Conservation (phyloP, 257 asterid species). For the Nicotiana noctiflora region DNA sequence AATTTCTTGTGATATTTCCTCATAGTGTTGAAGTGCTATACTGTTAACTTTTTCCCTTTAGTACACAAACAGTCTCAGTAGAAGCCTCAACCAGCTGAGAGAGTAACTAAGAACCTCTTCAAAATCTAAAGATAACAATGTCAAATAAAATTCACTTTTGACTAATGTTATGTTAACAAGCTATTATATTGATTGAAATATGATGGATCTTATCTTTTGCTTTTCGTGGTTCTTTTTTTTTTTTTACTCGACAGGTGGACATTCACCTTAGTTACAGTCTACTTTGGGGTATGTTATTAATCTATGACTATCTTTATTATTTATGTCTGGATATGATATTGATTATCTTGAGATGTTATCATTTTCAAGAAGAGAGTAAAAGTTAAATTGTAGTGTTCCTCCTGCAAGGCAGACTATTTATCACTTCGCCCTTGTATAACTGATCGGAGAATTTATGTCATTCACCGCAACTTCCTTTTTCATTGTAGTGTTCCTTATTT, state of each 20-base stretch:
- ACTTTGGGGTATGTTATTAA: conserved; percentile 71
- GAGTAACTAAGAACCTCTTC: neutral
- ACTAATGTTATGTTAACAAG: neutral
- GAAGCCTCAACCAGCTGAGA: neutral
- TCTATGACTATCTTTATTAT: conserved; percentile 11
- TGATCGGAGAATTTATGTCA: neutral
- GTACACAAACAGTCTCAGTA: neutral
- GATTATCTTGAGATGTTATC: too few relatives aligned
- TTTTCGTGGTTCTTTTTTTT: conserved; percentile 14
- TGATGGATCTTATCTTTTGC: neutral
- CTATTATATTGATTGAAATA: neutral
- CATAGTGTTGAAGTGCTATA: neutral
- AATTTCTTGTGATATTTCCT: neutral
- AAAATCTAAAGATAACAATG: neutral
- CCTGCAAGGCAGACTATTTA: neutral
- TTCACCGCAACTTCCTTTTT: neutral
- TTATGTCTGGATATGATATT: neutral
- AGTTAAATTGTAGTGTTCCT: too few relatives aligned
- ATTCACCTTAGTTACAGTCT: conserved; percentile 59
- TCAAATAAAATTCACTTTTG: neutral
- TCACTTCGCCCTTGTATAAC: neutral
- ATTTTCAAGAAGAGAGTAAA: too few relatives aligned
- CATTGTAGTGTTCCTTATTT: neutral
- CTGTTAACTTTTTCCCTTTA: neutral
- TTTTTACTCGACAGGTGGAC: conserved; percentile 78